Evolutionary conservation across 2,329 filamentous ascomycete species (phyloP).

Genomic region (Pezicula radicicola): DNA sequence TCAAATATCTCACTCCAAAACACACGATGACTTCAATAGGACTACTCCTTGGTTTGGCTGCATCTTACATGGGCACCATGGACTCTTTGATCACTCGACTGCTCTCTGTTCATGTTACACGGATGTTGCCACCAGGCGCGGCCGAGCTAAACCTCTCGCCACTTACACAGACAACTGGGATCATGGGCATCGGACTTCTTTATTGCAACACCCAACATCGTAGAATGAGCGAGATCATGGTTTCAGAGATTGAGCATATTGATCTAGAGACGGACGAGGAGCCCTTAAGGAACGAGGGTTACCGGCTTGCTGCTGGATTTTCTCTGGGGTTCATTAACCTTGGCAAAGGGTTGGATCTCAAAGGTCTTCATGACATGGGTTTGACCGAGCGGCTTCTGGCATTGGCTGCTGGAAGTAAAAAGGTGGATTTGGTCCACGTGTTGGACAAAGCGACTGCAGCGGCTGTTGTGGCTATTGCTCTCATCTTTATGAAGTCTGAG

Average conservation of each 20-base stretch:
- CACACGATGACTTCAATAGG: constrained; percentile 99
- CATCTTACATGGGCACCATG: constrained; percentile 95
- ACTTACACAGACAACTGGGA: constrained; percentile 89
- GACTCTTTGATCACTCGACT: constrained; percentile 91
- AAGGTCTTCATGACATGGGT: constrained; percentile 89
- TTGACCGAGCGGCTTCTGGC: constrained; percentile 84
- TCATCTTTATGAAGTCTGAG: constrained; percentile 97
- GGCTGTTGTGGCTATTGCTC: constrained; percentile 83
- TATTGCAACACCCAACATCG: constrained; percentile 96
- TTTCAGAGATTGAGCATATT: constrained; percentile 91
- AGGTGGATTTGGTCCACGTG: constrained; percentile 88
- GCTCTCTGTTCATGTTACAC: constrained; percentile 91
- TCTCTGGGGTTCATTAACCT: constrained; percentile 93
- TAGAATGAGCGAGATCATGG: constrained; percentile 98
- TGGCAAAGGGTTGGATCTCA: constrained; percentile 82
- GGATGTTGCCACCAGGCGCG: constrained; percentile 88
- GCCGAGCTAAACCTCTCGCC: constrained; percentile 93
- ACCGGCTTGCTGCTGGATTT: constrained; percentile 90
- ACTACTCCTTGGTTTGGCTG: constrained; percentile 85
- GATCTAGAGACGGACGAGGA: constrained; percentile 81
- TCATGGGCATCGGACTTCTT: constrained; percentile 93
- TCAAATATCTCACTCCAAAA: constrained; percentile 98
- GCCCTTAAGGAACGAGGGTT: constrained; percentile 87
- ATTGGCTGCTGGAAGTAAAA: constrained; percentile 84
- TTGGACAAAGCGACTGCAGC: constrained; percentile 90